These are phyloP conservation scores for Chlorella sp. DNA, from an alignment of 139 green algal genomes.

Conservation along the genomic window DNA sequence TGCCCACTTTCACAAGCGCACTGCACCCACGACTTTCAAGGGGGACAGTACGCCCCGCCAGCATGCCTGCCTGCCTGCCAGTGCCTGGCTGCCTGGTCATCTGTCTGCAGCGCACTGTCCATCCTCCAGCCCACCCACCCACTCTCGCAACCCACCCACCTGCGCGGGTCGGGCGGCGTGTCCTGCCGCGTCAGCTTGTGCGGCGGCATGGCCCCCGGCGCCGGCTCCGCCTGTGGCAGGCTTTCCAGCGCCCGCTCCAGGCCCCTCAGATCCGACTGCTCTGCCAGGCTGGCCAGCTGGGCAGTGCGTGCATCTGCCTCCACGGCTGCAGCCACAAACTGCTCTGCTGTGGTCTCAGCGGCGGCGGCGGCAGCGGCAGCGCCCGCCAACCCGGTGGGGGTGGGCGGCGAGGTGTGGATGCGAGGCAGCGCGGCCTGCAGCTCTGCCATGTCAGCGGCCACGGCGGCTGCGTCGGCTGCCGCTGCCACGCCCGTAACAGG, in stretches of 20 bases:
- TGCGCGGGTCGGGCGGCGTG: conserved; percentile 53
- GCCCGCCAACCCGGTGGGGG: neutral
- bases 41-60: neutral
- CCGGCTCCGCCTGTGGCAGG: conserved; percentile 33
- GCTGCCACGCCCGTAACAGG: neutral
- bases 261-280: conserved; percentile 74
- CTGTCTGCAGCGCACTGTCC: neutral
- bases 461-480: neutral
- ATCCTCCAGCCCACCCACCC: neutral
- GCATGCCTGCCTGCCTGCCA: neutral
- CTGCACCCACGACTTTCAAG: no score
- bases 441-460: conserved; percentile 27
- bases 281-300: conserved; percentile 82
- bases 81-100: no score
- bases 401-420: conserved; percentile 25
- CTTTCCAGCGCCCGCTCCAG: conserved; percentile 70
- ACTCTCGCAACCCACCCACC: neutral
- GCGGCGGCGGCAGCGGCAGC: neutral
- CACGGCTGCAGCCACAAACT: conserved; percentile 28
- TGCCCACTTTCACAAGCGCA: no score
- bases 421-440: conserved; percentile 24
- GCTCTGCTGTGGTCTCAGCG: neutral
- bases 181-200: conserved; percentile 24
- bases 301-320: conserved; percentile 54
- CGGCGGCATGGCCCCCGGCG: neutral